These are phyloP conservation scores for Anthracocystis setariae DNA, from an alignment of 1,284 basidiomycete species.

Conservation along the genomic window DNA sequence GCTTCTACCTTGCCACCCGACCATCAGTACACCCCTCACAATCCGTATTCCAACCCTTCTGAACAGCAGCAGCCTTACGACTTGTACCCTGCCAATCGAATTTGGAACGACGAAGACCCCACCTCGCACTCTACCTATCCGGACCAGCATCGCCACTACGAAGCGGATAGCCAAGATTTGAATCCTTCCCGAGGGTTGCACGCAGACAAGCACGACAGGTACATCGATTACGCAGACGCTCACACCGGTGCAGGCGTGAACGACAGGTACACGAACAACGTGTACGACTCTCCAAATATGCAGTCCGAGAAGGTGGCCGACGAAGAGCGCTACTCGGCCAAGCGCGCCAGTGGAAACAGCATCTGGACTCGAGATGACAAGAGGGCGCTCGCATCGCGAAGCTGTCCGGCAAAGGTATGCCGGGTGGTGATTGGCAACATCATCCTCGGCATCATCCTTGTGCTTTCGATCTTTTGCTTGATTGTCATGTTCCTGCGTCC, in stretches of 20 bases:
- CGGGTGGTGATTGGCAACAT: constrained; percentile 59
- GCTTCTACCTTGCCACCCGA: constrained; percentile 22
- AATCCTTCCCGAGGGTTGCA: constrained; percentile 18
- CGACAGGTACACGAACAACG: constrained; percentile 5
- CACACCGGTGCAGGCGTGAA: constrained; percentile 16
- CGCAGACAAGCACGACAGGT: constrained; percentile 5
- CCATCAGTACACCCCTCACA: constrained; percentile 22
- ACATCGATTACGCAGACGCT: constrained; percentile 15
- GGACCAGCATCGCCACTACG: constrained; percentile 12
- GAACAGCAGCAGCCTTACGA: constrained; percentile 14
- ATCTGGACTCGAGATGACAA: constrained; percentile 63
- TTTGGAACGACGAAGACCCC: constrained; percentile 2
- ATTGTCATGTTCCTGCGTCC: constrained; percentile 62
- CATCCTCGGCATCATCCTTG: constrained; percentile 53
- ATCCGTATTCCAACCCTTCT: constrained; percentile 20
- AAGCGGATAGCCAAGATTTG: constrained; percentile 24
- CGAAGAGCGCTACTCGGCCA: constrained; percentile 23
- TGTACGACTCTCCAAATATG: constrained; percentile 12
- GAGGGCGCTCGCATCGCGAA: constrained; percentile 51
- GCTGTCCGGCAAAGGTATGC: constrained; percentile 53
- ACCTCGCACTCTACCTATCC: background rate
- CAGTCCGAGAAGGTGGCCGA: constrained; percentile 25
- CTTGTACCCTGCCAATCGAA: constrained; percentile 5
- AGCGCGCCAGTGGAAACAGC: constrained; percentile 51
- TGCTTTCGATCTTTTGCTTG: constrained; percentile 57